Evolutionary conservation across 2,329 filamentous ascomycete species (phyloP), one percentile per base, ranked within the genome.

Genomic region (Curvularia sp.): DNA sequence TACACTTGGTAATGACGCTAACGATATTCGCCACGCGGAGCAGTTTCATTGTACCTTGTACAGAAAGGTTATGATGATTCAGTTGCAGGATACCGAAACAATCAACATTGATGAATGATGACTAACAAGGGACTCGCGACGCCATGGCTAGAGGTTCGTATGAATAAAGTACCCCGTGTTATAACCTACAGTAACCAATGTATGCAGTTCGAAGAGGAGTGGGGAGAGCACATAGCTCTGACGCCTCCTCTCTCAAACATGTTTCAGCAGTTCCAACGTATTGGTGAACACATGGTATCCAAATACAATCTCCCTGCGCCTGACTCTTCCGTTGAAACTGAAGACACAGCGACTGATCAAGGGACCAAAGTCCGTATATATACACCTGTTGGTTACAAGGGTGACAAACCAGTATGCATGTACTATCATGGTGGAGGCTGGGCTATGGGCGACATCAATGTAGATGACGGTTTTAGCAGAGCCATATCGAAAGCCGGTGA

Each of bases 351-450:
- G 7, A 74, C 71, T 15, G 55, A 64, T 3, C 59, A 63, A 28
- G 73, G 68, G 0, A 51, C 74, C 7, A 73, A 72, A 53, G 60
- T 75, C 2, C 71, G 75, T 27, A 65, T 77, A n/a, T 77, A 77
- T 49, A 77, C 69, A 1, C 75, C 75, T 3, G 51, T 69, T 27
- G 67, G 65, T 5, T 75, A 75, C 36, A 56, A 51, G 7, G 68
- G 69, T 9, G 64, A 61, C 15, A 77, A 69, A 21, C 75, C 75
- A 5, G 67, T 74, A 7, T 71, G 74, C 27, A 54, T 78, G 13
- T 77, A 76, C 43, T 74, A 64, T 34, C 76, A 78, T 60, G 70
- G 75, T 30, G 76, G 76, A 38, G 76, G 75, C 5, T 78, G 74
- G 75, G 73, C 74, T 4, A 74, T 77, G 69, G 73, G 75, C 12